A percentile compares a stretch with the other conserved stretches of the same genome.
phyloP scores from a whole-genome alignment of 108 stramenopile species.

The Nitzschia inconspicua region DNA sequence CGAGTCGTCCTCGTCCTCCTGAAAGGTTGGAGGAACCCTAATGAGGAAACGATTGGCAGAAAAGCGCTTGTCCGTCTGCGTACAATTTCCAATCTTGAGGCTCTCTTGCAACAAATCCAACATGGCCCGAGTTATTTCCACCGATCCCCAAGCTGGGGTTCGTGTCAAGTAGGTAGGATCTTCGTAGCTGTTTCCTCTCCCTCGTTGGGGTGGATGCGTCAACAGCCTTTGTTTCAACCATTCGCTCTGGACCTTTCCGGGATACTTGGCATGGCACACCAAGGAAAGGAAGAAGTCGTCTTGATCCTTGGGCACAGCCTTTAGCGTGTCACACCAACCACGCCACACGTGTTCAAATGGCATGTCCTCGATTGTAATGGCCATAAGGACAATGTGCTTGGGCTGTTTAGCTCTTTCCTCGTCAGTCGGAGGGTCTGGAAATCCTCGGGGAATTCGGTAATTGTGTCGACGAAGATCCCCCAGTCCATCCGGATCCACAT shows the following conservation, averaged over 20 bases:
- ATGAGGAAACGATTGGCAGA: slow-evolving; percentile 31
- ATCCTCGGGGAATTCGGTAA: slow-evolving; percentile 29
- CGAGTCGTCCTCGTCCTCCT: slow-evolving; percentile 1
- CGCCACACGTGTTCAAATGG: slow-evolving; percentile 85
- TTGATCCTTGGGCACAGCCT: slow-evolving; percentile 5
- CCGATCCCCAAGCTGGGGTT: slow-evolving; percentile 84
- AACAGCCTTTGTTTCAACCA: slow-evolving; percentile 73
- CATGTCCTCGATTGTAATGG: slow-evolving; percentile 74
- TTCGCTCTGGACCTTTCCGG: slow-evolving; percentile 58
- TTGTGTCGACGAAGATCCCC: slow-evolving; percentile 13
- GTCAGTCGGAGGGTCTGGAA: slow-evolving; percentile 17
- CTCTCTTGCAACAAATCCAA: slow-evolving; percentile 75
- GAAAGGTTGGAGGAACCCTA: slow-evolving; percentile 1
- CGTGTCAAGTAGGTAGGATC: slow-evolving; percentile 56
- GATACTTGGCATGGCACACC: slow-evolving; percentile 81
- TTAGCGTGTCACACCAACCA: slow-evolving; percentile 44
- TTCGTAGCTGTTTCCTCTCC: slow-evolving; percentile 34
- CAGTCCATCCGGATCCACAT: slow-evolving; percentile 22
- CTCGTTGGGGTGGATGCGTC: slow-evolving; percentile 36
- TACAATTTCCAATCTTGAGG: slow-evolving; percentile 49
- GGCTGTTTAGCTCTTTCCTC: slow-evolving; percentile 21
- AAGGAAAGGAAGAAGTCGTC: slow-evolving; percentile 50
- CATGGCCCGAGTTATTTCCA: slow-evolving; percentile 91
- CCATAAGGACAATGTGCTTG: slow-evolving; percentile 61
- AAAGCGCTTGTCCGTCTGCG: slow-evolving; percentile 41